Evolutionary conservation across 2,329 filamentous ascomycete genomes (phyloP), one percentile per base, ranked within the genome.

Genomic region (Ophiocordyceps sinensis): DNA sequence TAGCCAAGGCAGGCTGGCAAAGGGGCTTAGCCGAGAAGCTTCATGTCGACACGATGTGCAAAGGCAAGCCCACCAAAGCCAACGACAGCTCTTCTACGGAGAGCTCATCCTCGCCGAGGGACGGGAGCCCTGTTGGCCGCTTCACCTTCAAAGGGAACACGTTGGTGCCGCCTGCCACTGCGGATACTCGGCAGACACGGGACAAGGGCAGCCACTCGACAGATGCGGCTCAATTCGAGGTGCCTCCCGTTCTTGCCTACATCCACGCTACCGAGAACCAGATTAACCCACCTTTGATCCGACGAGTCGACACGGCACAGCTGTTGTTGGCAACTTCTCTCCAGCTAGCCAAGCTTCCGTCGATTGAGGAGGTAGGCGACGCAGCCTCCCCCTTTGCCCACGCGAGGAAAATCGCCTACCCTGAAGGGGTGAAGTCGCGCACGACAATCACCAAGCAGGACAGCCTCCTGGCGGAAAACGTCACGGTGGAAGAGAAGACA

Each of bases 1-100:
- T 88, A 87, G 85, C 88, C 29, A 96, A 96, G 59, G 79, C 89
- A 1, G 79, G 79, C 41, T 98, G 91, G 91, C 88, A 96, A 59
- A 68, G 74, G 3, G 84, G 85, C 0, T 67, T 95, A 3, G 76
- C 75, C 1, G 76, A 82, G 40, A 95, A 94, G 60, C 70, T 96
- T 8, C 75, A 79, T 1, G 64, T 94, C 40, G 66, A 74, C 39
- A 69, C 80, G 36, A 73, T 89, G 4, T 67, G 72, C 13, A 53
- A 57, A 14, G 54, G 66, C 56, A 43, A 57, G 57, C 40, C 58
- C 9, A 54, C 61, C 1, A 59, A 61, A 13, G 58, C 64, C n/a
- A 63, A 62, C 32, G 61, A 61, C 3, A 51, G 54, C 5, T 54
- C 57, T 12, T 45, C 53, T n/a, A 42, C 53, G 3, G 57, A 55